phyloP scores from a whole-genome alignment of 495 filamentous ascomycete species.

The Podospora tetraspora region DNA sequence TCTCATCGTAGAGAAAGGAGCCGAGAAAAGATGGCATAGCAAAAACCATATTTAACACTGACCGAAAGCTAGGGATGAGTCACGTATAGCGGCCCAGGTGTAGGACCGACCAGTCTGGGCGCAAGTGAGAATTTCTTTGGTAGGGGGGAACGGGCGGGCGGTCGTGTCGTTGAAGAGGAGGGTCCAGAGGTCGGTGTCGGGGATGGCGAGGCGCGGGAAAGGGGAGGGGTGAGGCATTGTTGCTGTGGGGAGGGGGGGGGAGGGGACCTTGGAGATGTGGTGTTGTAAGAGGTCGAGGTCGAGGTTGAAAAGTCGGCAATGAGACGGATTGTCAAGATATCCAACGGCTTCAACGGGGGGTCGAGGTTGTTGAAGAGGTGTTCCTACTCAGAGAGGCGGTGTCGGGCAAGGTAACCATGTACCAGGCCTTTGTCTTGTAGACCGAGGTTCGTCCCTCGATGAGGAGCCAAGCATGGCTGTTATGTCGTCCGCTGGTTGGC shows the following conservation, averaged over 20 bases:
- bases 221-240: conserved; percentile 53
- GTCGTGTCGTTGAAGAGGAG: conserved; percentile 55
- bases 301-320: too few relatives aligned
- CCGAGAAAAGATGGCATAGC: too few relatives aligned
- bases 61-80: conserved; percentile 64
- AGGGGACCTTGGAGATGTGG: not conserved
- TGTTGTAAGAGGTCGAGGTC: too few relatives aligned
- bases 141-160: conserved; percentile 15
- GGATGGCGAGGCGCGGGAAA: conserved; percentile 56
- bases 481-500: not conserved
- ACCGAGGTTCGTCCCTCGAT: not conserved
- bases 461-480: not conserved
- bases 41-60: too few relatives aligned
- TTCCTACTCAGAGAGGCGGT: not conserved
- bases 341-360: not conserved
- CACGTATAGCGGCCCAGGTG: conserved; percentile 64
- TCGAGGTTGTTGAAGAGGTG: not conserved
- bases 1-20: too few relatives aligned
- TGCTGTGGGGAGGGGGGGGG: not conserved
- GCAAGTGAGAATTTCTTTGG: conserved; percentile 69
- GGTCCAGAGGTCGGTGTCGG: conserved; percentile 63
- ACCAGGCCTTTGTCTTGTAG: not conserved
- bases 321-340: too few relatives aligned
- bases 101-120: conserved; percentile 66
- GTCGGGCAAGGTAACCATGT: not conserved